Percentiles rank a stretch among this genome's conserved stretches.
phyloP scores from a whole-genome alignment of 1,284 basidiomycete genomes.

The Coriolopsis trogii region DNA sequence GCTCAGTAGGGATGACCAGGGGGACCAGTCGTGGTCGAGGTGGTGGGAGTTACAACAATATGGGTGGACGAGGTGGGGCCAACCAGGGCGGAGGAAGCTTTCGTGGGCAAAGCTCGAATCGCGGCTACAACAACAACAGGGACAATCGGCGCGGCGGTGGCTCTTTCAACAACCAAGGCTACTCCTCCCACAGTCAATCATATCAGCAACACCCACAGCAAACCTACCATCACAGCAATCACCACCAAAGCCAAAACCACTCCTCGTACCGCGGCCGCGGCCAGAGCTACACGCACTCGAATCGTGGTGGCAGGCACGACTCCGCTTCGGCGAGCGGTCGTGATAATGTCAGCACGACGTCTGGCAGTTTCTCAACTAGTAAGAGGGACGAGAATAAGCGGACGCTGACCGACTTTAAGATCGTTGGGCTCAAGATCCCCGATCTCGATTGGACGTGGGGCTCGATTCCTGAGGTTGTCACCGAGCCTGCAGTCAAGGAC shows the following conservation, averaged over 20 bases:
- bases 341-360: slow-evolving; percentile 37
- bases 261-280: slow-evolving; percentile 48
- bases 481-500: slow-evolving; percentile 29
- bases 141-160: slow-evolving; percentile 69
- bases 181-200: slow-evolving; percentile 43
- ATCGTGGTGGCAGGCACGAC: slow-evolving; percentile 58
- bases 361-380: slow-evolving; percentile 41
- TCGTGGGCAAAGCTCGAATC: slow-evolving; percentile 63
- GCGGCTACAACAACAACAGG: slow-evolving; percentile 57
- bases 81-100: slow-evolving; percentile 40
- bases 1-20: slow-evolving; percentile 47
- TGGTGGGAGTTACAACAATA: slow-evolving; percentile 44
- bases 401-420: slow-evolving; percentile 95
- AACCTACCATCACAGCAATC: slow-evolving; percentile 26
- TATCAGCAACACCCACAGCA: slow-evolving; percentile 31
- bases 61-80: slow-evolving; percentile 38
- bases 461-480: slow-evolving; percentile 37
- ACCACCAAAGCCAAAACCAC: slow-evolving; percentile 31
- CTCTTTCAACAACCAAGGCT: slow-evolving; percentile 51
- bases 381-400: slow-evolving; percentile 83
- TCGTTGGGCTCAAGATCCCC: slow-evolving; percentile 83
- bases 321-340: slow-evolving; percentile 35
- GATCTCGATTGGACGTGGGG: slow-evolving; percentile 80
- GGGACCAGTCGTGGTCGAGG: slow-evolving; percentile 45
- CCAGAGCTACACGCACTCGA: slow-evolving; percentile 37